A percentile compares a stretch with the other conserved stretches of the same genome.
These are phyloP conservation scores for Blakeslea trispora DNA, from an alignment of 371 early-diverging fungal genomes.

Conservation along the genomic window DNA sequence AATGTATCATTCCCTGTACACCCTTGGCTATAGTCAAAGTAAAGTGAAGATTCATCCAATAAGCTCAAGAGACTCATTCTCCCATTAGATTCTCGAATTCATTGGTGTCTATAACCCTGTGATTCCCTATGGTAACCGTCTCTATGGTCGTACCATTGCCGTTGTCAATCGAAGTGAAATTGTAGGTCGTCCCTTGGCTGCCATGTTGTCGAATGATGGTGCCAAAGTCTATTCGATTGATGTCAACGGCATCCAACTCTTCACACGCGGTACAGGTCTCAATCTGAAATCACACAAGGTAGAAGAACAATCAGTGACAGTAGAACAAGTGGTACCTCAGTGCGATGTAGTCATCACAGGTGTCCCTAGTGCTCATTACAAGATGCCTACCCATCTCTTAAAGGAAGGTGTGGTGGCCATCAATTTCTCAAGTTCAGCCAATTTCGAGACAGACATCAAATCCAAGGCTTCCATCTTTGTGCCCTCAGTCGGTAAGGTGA, in stretches of 20 bases:
- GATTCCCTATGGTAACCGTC: slow-evolving; percentile 90
- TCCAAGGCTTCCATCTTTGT: slow-evolving; percentile 91
- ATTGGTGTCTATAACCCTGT: slow-evolving; percentile 90
- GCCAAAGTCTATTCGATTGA: slow-evolving; percentile 96
- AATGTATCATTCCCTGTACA: slow-evolving; percentile 96
- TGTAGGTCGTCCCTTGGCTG: slow-evolving; percentile 97
- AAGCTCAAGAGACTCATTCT: background rate
- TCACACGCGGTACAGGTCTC: slow-evolving; percentile 83
- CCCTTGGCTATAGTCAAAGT: slow-evolving; percentile 94
- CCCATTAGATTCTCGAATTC: slow-evolving; percentile 78
- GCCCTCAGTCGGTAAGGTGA: slow-evolving; percentile 96
- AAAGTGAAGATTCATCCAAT: slow-evolving; percentile 4
- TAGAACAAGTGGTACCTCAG: slow-evolving; percentile 78
- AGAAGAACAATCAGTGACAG: slow-evolving; percentile 65
- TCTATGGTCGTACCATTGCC: slow-evolving; percentile 93
- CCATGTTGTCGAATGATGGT: slow-evolving; percentile 96
- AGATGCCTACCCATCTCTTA: slow-evolving; percentile 77
- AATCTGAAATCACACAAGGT: slow-evolving; percentile 80
- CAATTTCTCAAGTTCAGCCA: slow-evolving; percentile 92
- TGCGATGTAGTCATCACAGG: slow-evolving; percentile 97
- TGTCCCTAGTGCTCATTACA: slow-evolving; percentile 87
- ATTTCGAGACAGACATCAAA: slow-evolving; percentile 88
- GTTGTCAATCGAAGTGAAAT: slow-evolving; percentile 95
- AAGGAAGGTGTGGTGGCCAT: slow-evolving; percentile 95
- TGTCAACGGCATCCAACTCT: slow-evolving; percentile 85